These are phyloP conservation scores for Pezicula rhizophila DNA, from an alignment of 2,329 filamentous ascomycete genomes.

Conservation along the genomic window DNA sequence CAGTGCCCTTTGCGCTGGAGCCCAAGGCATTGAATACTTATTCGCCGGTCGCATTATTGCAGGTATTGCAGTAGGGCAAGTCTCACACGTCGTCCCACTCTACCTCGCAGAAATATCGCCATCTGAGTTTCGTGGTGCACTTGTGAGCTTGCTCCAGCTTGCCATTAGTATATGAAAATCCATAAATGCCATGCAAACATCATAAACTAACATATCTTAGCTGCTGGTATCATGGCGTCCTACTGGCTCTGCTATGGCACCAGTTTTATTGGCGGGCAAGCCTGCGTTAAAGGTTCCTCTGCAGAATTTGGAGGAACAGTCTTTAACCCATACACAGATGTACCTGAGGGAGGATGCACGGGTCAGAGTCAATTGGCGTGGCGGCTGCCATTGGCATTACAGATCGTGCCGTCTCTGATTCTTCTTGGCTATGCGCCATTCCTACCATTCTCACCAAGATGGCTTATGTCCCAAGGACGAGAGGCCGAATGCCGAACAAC, in stretches of 20 bases:
- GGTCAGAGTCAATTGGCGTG: constrained; percentile 35
- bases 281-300: background rate
- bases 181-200: background rate
- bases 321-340: background rate
- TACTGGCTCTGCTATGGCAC: constrained; percentile 39
- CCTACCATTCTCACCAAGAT: constrained; percentile 50
- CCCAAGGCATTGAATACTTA: constrained; percentile 50
- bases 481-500: constrained; percentile 41
- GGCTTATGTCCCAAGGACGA: constrained; percentile 45
- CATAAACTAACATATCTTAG: background rate
- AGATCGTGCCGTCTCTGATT: constrained; percentile 44
- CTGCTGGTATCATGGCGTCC: constrained; percentile 42
- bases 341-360: background rate
- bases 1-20: constrained; percentile 41
- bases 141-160: constrained; percentile 60
- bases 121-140: constrained; percentile 55
- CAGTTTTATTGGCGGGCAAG: constrained; percentile 31
- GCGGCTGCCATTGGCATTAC: constrained; percentile 48
- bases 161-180: constrained; percentile 34
- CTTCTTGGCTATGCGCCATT: constrained; percentile 47
- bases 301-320: background rate
- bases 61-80: constrained; percentile 58
- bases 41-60: constrained; percentile 65
- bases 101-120: constrained; percentile 36
- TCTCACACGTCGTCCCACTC: constrained; percentile 57